A percentile compares a stretch with the other conserved stretches of the same genome.
These are phyloP conservation scores for Macrophomina tecta DNA, from an alignment of 2,329 filamentous ascomycete species.

Conservation along the genomic window DNA sequence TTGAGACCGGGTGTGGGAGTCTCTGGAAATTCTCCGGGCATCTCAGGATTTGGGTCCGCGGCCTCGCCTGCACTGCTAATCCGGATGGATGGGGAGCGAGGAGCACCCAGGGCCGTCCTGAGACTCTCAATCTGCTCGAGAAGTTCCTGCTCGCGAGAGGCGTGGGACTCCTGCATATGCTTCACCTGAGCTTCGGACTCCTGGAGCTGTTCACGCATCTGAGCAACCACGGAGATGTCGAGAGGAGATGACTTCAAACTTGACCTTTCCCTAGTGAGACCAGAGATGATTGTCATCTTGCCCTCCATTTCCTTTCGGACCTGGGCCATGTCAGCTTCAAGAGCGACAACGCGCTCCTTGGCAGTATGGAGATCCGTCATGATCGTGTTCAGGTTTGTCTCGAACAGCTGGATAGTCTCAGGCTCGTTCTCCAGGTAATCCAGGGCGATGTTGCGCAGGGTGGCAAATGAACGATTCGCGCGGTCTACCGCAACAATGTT, in stretches of 20 bases:
- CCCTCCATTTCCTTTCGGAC: constrained; percentile 96
- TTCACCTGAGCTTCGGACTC: constrained; percentile 81
- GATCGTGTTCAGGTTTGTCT: constrained; percentile 86
- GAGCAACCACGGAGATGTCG: constrained; percentile 88
- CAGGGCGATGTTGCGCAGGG: constrained; percentile 83
- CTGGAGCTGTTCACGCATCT: constrained; percentile 85
- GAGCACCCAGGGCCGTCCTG: constrained; percentile 58
- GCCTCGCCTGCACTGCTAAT: constrained; percentile 3
- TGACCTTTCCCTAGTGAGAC: constrained; percentile 88
- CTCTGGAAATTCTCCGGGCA: constrained; percentile 48
- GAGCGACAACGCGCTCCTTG: constrained; percentile 86
- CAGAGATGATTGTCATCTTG: constrained; percentile 95
- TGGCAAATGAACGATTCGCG: constrained; percentile 87
- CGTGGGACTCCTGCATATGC: constrained; percentile 73
- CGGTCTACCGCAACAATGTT: constrained; percentile 86
- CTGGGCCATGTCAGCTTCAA: constrained; percentile 82
- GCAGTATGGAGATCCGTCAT: constrained; percentile 90
- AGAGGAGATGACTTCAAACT: constrained; percentile 85
- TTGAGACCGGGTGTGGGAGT: constrained; percentile 40
- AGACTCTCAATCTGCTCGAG: constrained; percentile 73
- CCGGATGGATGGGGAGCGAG: constrained; percentile 28
- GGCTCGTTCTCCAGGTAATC: constrained; percentile 84
- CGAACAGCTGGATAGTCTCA: constrained; percentile 89
- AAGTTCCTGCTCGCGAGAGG: constrained; percentile 76
- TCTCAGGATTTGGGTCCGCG: constrained; percentile 13